Evolutionary conservation across 2,329 filamentous ascomycete genomes (phyloP).

Genomic region (Hortaea werneckii): DNA sequence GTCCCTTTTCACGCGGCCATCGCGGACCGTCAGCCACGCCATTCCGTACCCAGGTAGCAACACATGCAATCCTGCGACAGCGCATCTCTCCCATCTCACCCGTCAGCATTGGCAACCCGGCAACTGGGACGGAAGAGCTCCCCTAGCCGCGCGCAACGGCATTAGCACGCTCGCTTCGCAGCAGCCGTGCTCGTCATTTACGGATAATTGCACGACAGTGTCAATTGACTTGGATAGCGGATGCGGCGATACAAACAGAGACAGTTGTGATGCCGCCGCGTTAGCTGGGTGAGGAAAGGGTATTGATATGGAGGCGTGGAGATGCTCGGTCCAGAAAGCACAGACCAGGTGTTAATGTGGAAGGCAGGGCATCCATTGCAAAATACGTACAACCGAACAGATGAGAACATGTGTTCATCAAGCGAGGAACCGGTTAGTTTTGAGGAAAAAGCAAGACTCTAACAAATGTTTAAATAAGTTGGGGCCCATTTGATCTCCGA

Average conservation of each 20-base stretch:
- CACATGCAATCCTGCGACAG: background rate
- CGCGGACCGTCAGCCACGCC: constrained; percentile 1
- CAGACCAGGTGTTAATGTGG: background rate
- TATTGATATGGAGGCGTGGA: background rate
- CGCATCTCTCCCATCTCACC: background rate
- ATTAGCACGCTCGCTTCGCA: background rate
- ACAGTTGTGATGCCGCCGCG: constrained; percentile 1
- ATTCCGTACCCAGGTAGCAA: background rate
- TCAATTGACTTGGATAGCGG: constrained; percentile 2
- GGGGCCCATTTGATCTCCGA: too few relatives aligned
- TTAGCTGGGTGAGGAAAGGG: background rate
- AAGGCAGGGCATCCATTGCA: too few relatives aligned
- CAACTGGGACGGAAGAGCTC: constrained; percentile 1
- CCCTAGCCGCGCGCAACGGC: constrained; percentile 2
- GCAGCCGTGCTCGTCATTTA: background rate
- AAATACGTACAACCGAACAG: too few relatives aligned
- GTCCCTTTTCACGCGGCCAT: background rate
- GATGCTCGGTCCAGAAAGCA: constrained; percentile 3
- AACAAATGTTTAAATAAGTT: too few relatives aligned
- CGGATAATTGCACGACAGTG: constrained; percentile 1
- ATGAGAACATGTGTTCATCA: too few relatives aligned
- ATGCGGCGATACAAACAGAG: constrained; percentile 1
- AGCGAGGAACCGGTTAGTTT: too few relatives aligned
- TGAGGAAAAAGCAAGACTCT: too few relatives aligned
- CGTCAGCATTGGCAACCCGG: constrained; percentile 2